Evolutionary conservation across 2,329 filamentous ascomycete genomes (phyloP), one percentile per base, ranked within the genome.

Genomic region (Simplicillium sp.): DNA sequence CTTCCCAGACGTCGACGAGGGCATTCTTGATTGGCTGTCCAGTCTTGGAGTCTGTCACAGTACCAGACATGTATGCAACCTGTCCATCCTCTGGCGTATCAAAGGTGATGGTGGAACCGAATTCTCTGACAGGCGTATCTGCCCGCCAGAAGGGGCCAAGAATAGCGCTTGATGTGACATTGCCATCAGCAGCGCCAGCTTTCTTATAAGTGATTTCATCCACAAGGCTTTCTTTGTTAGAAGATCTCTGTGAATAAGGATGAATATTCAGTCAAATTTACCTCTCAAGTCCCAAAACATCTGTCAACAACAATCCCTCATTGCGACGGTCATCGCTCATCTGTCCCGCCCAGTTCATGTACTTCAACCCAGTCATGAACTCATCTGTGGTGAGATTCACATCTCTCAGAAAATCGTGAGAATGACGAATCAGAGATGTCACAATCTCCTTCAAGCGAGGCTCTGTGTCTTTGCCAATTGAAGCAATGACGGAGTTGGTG

Each of bases 71-170:
- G 52, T 68, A 74, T 3, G 69, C 68, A 37, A 75, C 60, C 47
- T 80, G 53, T 28, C 58, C 57, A 44, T 61, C 58, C 45, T 54
- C 40, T 9, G 69, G 68, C 5, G 38, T 36, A 14, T 36, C n/a
- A 20, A 40, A 36, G 7, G 29, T 66, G 46, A 88, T 83, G 51
- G 66, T 76, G 41, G 68, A 70, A 35, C 82, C 84, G 54, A 80
- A 80, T 15, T 73, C 60, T 37, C 77, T 70, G 46, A 73, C 62
- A 7, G 84, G 83, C 0, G 84, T 77, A 49, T 86, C 70, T 41
- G 76, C 70, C 3, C 82, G 73, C 73, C 82, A 88, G 65, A 89
- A 89, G 7, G 85, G 85, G 0, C 85, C 85, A 2, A 89, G 71
- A 47, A 89, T 84, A 20, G 84, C 76, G 13, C 80, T 81, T 6